Evolutionary conservation across 805 yeast genomes (phyloP).

Genomic region (Candida tallmaniae): DNA sequence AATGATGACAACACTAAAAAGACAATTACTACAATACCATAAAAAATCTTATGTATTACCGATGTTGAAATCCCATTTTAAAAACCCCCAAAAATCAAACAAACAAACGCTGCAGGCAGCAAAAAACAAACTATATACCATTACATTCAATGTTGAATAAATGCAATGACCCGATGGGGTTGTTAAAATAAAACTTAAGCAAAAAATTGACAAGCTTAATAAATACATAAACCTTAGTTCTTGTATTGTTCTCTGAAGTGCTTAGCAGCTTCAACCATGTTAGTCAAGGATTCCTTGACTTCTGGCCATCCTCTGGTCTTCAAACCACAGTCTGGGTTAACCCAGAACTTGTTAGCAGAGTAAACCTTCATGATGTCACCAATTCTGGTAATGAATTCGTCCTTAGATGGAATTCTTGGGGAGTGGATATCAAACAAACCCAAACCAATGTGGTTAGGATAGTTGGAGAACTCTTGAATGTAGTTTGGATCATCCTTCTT

Average conservation of each 20-base stretch:
- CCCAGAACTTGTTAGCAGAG: slow-evolving; percentile 99
- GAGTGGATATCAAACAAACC: slow-evolving; percentile 99
- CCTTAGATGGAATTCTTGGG: slow-evolving; percentile 98
- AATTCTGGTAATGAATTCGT: slow-evolving; percentile 92
- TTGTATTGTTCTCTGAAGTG: slow-evolving; percentile 57
- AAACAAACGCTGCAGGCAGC: slow-evolving; percentile 10
- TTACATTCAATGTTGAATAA: slow-evolving; percentile 51
- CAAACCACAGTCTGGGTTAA: slow-evolving; percentile 99
- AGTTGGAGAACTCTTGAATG: slow-evolving; percentile 94
- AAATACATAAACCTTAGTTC: neutral
- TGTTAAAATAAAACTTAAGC: slow-evolving; percentile 9
- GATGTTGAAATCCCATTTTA: slow-evolving; percentile 48
- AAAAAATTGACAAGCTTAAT: neutral
- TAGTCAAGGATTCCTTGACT: slow-evolving; percentile 89
- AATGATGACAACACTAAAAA: too few species aligned
- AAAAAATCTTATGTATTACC: slow-evolving; percentile 20
- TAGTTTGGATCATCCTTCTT: slow-evolving; percentile 99
- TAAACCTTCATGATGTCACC: slow-evolving; percentile 92
- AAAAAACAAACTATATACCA: slow-evolving; percentile 26
- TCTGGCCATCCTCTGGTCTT: slow-evolving; percentile 99
- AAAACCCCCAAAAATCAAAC: slow-evolving; percentile 27
- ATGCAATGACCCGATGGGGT: slow-evolving; percentile 27
- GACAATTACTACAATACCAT: too few species aligned
- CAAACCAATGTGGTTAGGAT: slow-evolving; percentile 99
- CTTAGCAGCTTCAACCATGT: slow-evolving; percentile 99